A percentile compares a stretch with the other conserved stretches of the same genome.
Conservation (phyloP, 2,329 filamentous ascomycete species). For the Zymoseptoria passerinii region DNA sequence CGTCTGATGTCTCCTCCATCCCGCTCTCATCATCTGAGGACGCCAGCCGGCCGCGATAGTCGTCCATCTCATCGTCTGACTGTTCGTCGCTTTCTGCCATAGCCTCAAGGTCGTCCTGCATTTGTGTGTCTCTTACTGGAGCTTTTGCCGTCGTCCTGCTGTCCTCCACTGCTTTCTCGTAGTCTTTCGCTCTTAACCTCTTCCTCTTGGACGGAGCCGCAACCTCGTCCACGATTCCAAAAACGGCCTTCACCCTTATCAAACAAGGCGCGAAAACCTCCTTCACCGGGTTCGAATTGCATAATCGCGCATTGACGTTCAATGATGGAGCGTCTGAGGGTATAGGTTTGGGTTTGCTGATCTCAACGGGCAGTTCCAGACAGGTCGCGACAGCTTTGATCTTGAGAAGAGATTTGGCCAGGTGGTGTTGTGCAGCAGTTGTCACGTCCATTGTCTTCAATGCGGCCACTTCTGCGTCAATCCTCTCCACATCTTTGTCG, state of each 20-base stretch:
- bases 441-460: constrained; percentile 49
- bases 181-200: constrained; percentile 23
- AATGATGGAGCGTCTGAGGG: constrained; percentile 40
- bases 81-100: constrained; percentile 8
- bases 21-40: constrained; percentile 30
- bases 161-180: constrained; percentile 5
- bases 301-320: constrained; percentile 52
- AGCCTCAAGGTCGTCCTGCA: background rate
- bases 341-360: constrained; percentile 32
- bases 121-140: constrained; percentile 13
- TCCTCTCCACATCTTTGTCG: constrained; percentile 43
- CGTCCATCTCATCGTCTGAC: constrained; percentile 30
- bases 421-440: constrained; percentile 43
- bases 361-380: constrained; percentile 38
- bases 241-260: constrained; percentile 34
- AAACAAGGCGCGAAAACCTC: constrained; percentile 43
- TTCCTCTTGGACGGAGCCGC: constrained; percentile 18
- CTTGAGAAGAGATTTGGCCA: constrained; percentile 49
- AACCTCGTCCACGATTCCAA: constrained; percentile 25
- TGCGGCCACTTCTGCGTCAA: constrained; percentile 55
- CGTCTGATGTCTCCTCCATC: constrained; percentile 15
- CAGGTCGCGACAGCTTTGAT: constrained; percentile 50
- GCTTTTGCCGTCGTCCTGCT: background rate
- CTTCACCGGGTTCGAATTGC: constrained; percentile 52
- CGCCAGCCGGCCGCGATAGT: constrained; percentile 34